These are phyloP conservation scores for Pisolithus thermaeus DNA, from an alignment of 1,284 basidiomycete species.

Conservation along the genomic window DNA sequence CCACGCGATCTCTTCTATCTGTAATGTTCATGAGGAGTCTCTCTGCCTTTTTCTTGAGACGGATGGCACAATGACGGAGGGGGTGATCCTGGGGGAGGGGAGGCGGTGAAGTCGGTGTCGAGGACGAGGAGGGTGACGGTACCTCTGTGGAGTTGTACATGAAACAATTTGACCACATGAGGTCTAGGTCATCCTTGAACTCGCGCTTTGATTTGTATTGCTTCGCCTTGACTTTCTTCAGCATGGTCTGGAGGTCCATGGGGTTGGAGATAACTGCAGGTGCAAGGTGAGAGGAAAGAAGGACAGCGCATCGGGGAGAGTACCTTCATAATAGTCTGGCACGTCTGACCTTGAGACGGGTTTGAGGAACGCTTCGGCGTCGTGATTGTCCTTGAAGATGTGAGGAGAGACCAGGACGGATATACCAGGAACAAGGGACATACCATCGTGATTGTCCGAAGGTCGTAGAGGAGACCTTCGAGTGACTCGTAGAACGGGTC, in stretches of 20 bases:
- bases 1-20: slow-evolving; percentile 76
- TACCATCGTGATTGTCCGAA: slow-evolving; percentile 74
- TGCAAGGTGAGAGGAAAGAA: slow-evolving; percentile 3
- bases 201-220: slow-evolving; percentile 91
- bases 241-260: slow-evolving; percentile 94
- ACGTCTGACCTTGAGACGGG: slow-evolving; percentile 84
- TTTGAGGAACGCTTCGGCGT: slow-evolving; percentile 84
- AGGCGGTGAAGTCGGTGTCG: not conserved
- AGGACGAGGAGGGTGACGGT: not conserved
- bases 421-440: slow-evolving; percentile 8
- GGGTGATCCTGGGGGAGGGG: slow-evolving; percentile 60
- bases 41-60: slow-evolving; percentile 76
- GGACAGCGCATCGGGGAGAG: slow-evolving; percentile 10
- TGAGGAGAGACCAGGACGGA: slow-evolving; percentile 10
- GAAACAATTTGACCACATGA: slow-evolving; percentile 96
- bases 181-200: slow-evolving; percentile 89
- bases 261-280: slow-evolving; percentile 76
- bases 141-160: slow-evolving; percentile 90
- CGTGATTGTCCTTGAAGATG: slow-evolving; percentile 67
- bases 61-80: slow-evolving; percentile 70
- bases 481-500: slow-evolving; percentile 90
- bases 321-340: slow-evolving; percentile 87
- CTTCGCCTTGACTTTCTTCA: slow-evolving; percentile 87
- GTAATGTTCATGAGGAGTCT: slow-evolving; percentile 82
- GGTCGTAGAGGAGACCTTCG: slow-evolving; percentile 80